Percentiles rank a stretch among this genome's conserved stretches.
phyloP scores from a whole-genome alignment of 2,329 filamentous ascomycete genomes.

The Dactylellina cionopaga region DNA sequence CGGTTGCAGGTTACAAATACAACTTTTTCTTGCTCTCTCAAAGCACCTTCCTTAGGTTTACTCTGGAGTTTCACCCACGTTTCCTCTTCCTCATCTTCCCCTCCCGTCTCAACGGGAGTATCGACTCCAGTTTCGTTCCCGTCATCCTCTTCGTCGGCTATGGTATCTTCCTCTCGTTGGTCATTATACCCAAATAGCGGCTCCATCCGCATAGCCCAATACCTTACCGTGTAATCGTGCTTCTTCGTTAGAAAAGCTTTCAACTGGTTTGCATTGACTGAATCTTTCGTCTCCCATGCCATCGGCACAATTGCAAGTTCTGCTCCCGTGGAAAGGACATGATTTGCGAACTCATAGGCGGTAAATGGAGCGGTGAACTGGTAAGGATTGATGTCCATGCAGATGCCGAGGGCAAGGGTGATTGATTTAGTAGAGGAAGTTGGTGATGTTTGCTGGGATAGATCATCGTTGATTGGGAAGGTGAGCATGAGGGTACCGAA shows the following conservation, averaged over 20 bases:
- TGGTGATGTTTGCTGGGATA: conserved; percentile 38
- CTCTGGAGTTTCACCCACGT: conserved; percentile 17
- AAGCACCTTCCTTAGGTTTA: neutral
- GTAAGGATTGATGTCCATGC: conserved; percentile 69
- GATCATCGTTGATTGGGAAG: conserved; percentile 59
- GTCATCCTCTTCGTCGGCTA: neutral
- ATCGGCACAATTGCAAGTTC: conserved; percentile 76
- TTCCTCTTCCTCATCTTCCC: conserved; percentile 16
- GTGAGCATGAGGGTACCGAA: conserved; percentile 60
- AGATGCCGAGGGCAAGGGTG: conserved; percentile 50
- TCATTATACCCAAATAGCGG: conserved; percentile 69
- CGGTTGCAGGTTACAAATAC: conserved; percentile 78
- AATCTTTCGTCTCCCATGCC: conserved; percentile 76
- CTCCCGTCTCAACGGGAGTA: conserved; percentile 9
- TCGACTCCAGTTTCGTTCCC: neutral
- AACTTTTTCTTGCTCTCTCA: conserved; percentile 65
- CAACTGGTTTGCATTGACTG: conserved; percentile 61
- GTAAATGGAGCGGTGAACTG: conserved; percentile 65
- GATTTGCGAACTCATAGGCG: conserved; percentile 67
- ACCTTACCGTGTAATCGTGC: conserved; percentile 71
- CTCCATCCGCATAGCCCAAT: conserved; percentile 78
- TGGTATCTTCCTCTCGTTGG: conserved; percentile 16
- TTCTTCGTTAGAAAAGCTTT: neutral
- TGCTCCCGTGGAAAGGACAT: conserved; percentile 68
- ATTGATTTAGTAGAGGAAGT: conserved; percentile 17